phyloP scores from a whole-genome alignment of 2,329 filamentous ascomycete species.

The Alternaria sp. region DNA sequence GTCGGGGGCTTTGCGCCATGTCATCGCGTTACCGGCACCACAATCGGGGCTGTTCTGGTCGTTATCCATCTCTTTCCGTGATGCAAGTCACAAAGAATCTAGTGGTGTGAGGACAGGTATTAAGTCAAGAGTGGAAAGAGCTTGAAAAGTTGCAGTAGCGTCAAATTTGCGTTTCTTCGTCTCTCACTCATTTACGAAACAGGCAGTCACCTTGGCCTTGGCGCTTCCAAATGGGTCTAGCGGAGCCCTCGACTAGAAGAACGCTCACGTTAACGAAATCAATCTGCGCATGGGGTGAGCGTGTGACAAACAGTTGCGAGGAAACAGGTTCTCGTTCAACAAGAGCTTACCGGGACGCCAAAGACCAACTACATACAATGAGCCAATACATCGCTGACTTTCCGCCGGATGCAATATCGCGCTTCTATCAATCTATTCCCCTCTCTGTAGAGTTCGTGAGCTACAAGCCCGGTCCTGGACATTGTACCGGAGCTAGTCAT shows the following conservation, averaged over 20 bases:
- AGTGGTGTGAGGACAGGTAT: neutral
- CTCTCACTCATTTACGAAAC: neutral
- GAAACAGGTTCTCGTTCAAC: no score
- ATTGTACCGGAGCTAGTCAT: no score
- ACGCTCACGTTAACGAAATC: neutral
- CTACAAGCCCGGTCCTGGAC: no score
- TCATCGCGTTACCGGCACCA: neutral
- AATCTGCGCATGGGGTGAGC: no score
- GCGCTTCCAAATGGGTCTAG: neutral
- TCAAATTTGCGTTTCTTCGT: neutral
- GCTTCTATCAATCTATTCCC: no score
- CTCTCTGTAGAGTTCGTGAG: no score
- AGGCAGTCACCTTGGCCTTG: neutral
- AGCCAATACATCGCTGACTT: no score
- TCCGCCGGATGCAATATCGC: no score
- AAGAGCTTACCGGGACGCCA: no score
- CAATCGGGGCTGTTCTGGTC: neutral
- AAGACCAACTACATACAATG: no score
- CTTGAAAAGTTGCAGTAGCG: neutral
- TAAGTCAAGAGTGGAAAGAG: neutral
- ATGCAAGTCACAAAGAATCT: neutral
- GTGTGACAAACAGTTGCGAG: no score
- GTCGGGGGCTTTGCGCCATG: rapidly evolving
- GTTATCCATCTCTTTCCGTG: neutral
- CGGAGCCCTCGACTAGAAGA: neutral